phyloP scores from a whole-genome alignment of 2,329 filamentous ascomycete species.

The Aspergillus carbonarius region DNA sequence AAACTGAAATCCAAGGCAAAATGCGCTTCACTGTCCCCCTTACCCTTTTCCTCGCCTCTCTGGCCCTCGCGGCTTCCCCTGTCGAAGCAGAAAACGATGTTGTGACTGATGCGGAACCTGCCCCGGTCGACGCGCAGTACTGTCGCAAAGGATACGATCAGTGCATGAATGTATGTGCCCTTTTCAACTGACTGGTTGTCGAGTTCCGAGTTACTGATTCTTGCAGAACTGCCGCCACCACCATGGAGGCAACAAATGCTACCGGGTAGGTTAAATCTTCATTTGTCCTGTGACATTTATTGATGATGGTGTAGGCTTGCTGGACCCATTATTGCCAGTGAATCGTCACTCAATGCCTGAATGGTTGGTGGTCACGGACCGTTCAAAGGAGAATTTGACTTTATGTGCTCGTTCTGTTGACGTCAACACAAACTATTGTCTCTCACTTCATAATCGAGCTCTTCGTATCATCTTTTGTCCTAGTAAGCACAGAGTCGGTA shows the following conservation, averaged over 20 bases:
- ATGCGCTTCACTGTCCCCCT: constrained; percentile 8
- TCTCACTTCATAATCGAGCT: neutral
- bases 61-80: neutral
- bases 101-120: neutral
- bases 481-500: neutral
- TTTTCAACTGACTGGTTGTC: neutral
- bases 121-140: neutral
- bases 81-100: neutral
- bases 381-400: neutral
- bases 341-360: neutral
- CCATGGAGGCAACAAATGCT: neutral
- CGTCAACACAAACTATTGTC: neutral
- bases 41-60: neutral
- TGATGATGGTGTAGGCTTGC: neutral
- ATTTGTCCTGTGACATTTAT: neutral
- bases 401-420: neutral
- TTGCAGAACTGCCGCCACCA: neutral
- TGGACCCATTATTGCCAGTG: constrained; percentile 3
- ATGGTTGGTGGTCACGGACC: neutral
- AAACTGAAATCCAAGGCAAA: neutral
- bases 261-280: neutral
- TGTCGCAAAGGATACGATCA: neutral
- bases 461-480: too few species aligned
- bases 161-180: neutral
- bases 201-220: neutral